Percentiles rank a stretch among this genome's conserved stretches.
Conservation (phyloP, 202 grass and related monocot genomes). For the Panicum hallii region DNA sequence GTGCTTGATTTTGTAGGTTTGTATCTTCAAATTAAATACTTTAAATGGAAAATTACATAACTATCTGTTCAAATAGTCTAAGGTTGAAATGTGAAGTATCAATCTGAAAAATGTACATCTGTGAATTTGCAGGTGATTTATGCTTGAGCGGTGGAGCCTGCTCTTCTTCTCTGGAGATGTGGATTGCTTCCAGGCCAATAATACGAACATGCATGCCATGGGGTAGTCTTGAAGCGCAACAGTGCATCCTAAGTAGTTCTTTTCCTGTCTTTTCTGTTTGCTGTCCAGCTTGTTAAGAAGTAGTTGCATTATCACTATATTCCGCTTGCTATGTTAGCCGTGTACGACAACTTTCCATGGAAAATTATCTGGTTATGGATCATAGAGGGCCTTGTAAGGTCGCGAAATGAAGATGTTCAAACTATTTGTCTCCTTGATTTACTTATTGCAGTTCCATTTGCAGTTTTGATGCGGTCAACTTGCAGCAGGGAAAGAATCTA, state of each 20-base stretch:
- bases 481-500: neutral
- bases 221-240: slow-evolving; percentile 19
- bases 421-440: neutral
- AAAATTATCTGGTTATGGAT: neutral
- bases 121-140: neutral
- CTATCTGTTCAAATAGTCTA: neutral
- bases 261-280: neutral
- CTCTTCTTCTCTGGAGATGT: slow-evolving; percentile 2
- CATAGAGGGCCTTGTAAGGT: neutral
- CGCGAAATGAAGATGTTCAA: neutral
- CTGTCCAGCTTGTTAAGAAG: slow-evolving; percentile 5
- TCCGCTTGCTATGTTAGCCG: neutral
- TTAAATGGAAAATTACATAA: neutral
- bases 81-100: slow-evolving; percentile 34
- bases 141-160: slow-evolving; percentile 12
- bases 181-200: neutral
- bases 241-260: slow-evolving; percentile 3
- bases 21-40: neutral
- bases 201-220: slow-evolving; percentile 8
- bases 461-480: neutral
- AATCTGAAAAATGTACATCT: slow-evolving; percentile 12
- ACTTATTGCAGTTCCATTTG: neutral
- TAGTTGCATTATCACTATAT: neutral
- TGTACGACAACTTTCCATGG: neutral
- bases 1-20: neutral